Evolutionary conservation across 2,329 filamentous ascomycete species (phyloP).

Genomic region (Hirsutella thompsonii): DNA sequence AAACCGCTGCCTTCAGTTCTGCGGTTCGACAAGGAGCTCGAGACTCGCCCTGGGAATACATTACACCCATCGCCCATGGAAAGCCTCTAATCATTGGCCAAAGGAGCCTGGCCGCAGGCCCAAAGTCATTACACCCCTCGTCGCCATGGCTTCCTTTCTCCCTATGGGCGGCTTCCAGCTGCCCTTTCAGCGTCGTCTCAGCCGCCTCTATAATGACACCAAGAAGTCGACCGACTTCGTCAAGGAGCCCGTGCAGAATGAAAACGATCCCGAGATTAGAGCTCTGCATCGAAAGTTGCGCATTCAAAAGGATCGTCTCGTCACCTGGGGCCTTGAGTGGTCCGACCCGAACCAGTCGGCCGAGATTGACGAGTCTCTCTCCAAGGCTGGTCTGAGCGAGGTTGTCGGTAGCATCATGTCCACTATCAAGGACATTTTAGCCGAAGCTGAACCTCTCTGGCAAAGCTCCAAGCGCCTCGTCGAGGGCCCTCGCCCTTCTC

Average conservation of each 20-base stretch:
- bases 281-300: conserved; percentile 62
- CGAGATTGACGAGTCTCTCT: conserved; percentile 58
- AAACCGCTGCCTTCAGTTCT: too few relatives aligned
- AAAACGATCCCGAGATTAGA: conserved; percentile 56
- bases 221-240: conserved; percentile 68
- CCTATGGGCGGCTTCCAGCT: conserved; percentile 38
- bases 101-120: background rate
- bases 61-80: too few relatives aligned
- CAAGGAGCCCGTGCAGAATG: conserved; percentile 48
- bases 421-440: conserved; percentile 68
- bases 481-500: conserved; percentile 24
- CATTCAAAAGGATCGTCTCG: conserved; percentile 67
- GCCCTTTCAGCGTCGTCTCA: conserved; percentile 50
- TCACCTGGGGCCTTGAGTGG: conserved; percentile 74
- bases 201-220: conserved; percentile 67
- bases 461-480: conserved; percentile 39
- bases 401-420: conserved; percentile 67
- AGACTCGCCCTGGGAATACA: too few relatives aligned
- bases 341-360: conserved; percentile 56
- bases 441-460: conserved; percentile 64
- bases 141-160: conserved; percentile 36
- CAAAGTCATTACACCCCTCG: background rate
- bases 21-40: too few relatives aligned
- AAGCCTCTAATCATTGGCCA: too few relatives aligned
- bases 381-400: conserved; percentile 63